These are phyloP conservation scores for Themeda triandra DNA, from an alignment of 176 grass and related monocot genomes.

Conservation along the genomic window DNA sequence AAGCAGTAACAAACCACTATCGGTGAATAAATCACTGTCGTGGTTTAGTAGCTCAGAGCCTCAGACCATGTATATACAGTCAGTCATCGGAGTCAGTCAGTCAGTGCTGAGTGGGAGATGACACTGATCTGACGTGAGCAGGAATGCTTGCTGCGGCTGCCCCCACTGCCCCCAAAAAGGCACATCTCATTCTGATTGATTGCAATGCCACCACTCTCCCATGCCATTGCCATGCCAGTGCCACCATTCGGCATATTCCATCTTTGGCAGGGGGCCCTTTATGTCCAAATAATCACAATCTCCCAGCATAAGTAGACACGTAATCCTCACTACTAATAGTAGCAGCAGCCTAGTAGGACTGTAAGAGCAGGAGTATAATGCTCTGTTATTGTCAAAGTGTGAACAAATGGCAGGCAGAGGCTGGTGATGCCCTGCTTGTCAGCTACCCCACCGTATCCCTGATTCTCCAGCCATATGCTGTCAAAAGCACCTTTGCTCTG, in stretches of 20 bases:
- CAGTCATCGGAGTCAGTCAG: background rate
- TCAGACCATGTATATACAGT: background rate
- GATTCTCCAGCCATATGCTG: background rate
- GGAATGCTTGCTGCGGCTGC: background rate
- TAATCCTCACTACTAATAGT: no score
- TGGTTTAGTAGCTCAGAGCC: no score
- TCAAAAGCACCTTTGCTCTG: conserved; percentile 1
- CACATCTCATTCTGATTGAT: background rate
- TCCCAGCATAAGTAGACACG: background rate
- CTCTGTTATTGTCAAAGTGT: background rate
- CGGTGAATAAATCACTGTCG: background rate
- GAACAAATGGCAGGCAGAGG: no score
- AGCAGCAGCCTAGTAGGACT: no score
- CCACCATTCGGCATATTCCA: background rate
- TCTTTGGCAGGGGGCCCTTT: background rate
- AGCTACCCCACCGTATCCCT: background rate
- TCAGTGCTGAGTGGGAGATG: background rate
- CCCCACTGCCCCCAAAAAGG: background rate
- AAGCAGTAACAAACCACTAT: background rate
- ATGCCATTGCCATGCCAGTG: background rate
- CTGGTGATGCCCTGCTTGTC: background rate
- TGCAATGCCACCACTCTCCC: background rate
- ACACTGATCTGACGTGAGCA: background rate
- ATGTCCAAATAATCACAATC: background rate
- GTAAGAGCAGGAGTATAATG: background rate